Conservation (phyloP, 768 basidiomycete genomes). For the Candolleomyces aberdarensis region DNA sequence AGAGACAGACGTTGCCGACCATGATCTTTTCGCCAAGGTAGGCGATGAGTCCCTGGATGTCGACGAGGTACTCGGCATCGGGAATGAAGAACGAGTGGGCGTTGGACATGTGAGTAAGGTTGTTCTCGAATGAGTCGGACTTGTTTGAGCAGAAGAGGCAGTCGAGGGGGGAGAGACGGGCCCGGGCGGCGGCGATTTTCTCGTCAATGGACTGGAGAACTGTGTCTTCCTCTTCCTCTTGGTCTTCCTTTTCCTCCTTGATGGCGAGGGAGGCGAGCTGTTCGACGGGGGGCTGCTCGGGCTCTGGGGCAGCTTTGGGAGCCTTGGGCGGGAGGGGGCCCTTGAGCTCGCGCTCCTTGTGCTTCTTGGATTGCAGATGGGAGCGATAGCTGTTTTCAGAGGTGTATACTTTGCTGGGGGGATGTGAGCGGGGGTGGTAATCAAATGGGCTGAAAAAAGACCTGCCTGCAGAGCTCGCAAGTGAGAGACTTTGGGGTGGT, state of each 20-base stretch:
- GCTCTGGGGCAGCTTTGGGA: constrained; percentile 12
- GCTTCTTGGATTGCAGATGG: constrained; percentile 86
- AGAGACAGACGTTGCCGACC: constrained; percentile 90
- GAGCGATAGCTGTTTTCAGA: constrained; percentile 87
- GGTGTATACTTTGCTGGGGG: constrained; percentile 79
- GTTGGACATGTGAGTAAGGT: constrained; percentile 83
- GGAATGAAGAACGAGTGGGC: constrained; percentile 95
- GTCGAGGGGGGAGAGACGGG: constrained; percentile 54
- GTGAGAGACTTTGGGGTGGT: constrained; percentile 54
- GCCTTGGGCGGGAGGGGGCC: constrained; percentile 30
- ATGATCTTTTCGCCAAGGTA: constrained; percentile 94
- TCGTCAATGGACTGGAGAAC: constrained; percentile 61
- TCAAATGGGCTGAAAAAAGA: constrained; percentile 13
- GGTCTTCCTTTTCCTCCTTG: constrained; percentile 2
- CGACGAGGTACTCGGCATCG: constrained; percentile 86
- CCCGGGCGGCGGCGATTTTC: constrained; percentile 69
- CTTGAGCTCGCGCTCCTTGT: constrained; percentile 70
- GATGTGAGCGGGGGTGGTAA: neutral
- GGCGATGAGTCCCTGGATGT: constrained; percentile 73
- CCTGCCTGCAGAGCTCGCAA: constrained; percentile 86
- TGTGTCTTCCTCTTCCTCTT: constrained; percentile 31
- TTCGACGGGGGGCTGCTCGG: constrained; percentile 8
- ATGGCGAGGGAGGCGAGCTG: constrained; percentile 14
- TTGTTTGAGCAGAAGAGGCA: constrained; percentile 84
- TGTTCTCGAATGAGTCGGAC: constrained; percentile 53